Base-by-base conservation (phyloP, 2,329 filamentous ascomycete genomes). In the Fusarium odoratissimum region DNA sequence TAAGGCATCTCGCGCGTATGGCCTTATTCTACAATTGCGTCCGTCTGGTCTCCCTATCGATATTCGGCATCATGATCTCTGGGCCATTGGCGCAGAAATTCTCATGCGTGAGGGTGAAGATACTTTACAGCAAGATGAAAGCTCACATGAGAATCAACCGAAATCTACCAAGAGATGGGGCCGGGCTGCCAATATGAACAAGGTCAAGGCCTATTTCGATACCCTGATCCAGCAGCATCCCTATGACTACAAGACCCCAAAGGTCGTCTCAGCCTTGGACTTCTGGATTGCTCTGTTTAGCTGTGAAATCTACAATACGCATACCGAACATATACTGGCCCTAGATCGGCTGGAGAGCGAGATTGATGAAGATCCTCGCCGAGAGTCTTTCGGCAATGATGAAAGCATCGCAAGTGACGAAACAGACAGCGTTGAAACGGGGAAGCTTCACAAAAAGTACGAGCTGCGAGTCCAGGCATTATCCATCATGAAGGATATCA, bases 1-100 rank as follows among this genome's bases (percentile, higher is more conserved):
- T 4, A 91, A 92, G 44, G 95, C 95, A 1, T 89, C 89, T 55
- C 87, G 93, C 67, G 92, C 93, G 1, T 95, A 94, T 86, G 91
- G 90, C 2, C 83, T 97, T 72, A 86, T 97, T 37, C 80, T 95
- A 51, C 88, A 92, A 54, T 87, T 90, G 51, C 77, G 79, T 14
- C 79, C 80, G 4, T 55, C 69, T 19, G 76, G 78, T 33, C 60
- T 82, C 52, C 83, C 83, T 11, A 85, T 95, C 25, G 94, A 97
- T 79, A 80, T 95, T 52, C 89, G 94, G 42, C 85, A 85, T 25
- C 87, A 91, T 76, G 88, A 90, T 40, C 87, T 92, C 72, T 98
- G 95, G 95, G 91, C 91, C 19, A 87, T 97, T 48, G 95, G 94
- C 1, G 94, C 93, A 5, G 95, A 97, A 82, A 89, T 98, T 25